Evolutionary conservation across 139 green algal species (phyloP).

Genomic region (Coelastrella sp.): DNA sequence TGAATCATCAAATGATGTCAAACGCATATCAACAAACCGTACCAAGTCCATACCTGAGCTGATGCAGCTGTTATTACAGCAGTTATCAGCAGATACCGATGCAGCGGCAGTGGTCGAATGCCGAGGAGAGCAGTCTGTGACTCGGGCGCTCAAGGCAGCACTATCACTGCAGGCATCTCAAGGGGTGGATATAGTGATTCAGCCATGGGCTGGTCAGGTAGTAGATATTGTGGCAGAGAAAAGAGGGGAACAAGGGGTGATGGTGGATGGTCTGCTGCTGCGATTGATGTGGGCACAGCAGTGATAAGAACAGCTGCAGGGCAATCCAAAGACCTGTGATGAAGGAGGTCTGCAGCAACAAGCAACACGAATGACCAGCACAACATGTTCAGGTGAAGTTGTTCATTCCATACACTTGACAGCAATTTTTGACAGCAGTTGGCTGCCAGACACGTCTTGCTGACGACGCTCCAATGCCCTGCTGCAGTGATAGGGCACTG

Average conservation of each 20-base stretch:
- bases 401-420: too few relatives aligned
- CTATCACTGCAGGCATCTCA: slow-evolving; percentile 27
- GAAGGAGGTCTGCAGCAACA: too few relatives aligned
- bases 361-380: too few relatives aligned
- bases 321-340: too few relatives aligned
- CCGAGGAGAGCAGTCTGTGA: slow-evolving; percentile 29
- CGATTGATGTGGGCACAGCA: background rate
- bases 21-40: slow-evolving; percentile 8
- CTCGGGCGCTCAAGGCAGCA: slow-evolving; percentile 22
- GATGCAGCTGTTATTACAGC: background rate
- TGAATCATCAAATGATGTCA: background rate
- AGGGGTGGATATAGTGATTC: background rate
- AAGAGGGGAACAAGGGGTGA: background rate
- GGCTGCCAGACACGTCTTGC: too few relatives aligned
- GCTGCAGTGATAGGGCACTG: too few relatives aligned
- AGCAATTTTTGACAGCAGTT: too few relatives aligned
- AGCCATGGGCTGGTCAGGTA: background rate
- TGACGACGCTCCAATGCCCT: too few relatives aligned
- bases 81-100: background rate
- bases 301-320: background rate
- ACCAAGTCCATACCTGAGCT: background rate
- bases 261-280: slow-evolving; percentile 19
- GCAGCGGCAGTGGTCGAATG: slow-evolving; percentile 17
- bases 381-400: too few relatives aligned
- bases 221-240: slow-evolving; percentile 31